These are phyloP conservation scores for Astraeus odoratus DNA, from an alignment of 768 basidiomycete species.

Conservation along the genomic window DNA sequence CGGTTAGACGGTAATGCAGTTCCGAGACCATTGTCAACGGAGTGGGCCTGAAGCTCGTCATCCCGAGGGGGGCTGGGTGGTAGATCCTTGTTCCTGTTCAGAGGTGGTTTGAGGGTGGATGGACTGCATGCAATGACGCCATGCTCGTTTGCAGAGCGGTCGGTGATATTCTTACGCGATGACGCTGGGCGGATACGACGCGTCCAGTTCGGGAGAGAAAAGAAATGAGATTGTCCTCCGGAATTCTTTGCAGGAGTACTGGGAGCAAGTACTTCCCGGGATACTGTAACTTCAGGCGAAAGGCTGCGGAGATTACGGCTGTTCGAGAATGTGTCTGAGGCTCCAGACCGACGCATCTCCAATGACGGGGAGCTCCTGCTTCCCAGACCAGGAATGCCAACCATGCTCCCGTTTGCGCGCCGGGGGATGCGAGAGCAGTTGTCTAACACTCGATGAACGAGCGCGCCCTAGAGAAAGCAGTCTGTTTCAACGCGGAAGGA, in stretches of 20 bases:
- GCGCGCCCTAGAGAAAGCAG: background rate
- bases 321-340: constrained; percentile 29
- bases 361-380: constrained; percentile 28
- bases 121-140: constrained; percentile 16
- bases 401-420: too few species aligned
- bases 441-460: too few species aligned
- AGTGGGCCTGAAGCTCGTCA: constrained; percentile 6
- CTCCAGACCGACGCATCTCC: constrained; percentile 17
- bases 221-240: constrained; percentile 37
- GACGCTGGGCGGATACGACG: constrained; percentile 38
- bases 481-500: too few species aligned
- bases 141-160: constrained; percentile 17
- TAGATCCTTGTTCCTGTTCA: constrained; percentile 37
- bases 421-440: too few species aligned
- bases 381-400: constrained; percentile 32
- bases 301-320: constrained; percentile 26
- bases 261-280: constrained; percentile 39
- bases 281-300: constrained; percentile 40
- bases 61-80: constrained; percentile 40
- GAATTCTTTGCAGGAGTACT: constrained; percentile 33
- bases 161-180: constrained; percentile 25
- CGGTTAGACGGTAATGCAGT: constrained; percentile 5
- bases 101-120: constrained; percentile 6
- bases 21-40: background rate
- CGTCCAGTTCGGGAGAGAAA: constrained; percentile 61